Conservation (phyloP, 805 yeast species). For the Clavispora vitiphila region DNA sequence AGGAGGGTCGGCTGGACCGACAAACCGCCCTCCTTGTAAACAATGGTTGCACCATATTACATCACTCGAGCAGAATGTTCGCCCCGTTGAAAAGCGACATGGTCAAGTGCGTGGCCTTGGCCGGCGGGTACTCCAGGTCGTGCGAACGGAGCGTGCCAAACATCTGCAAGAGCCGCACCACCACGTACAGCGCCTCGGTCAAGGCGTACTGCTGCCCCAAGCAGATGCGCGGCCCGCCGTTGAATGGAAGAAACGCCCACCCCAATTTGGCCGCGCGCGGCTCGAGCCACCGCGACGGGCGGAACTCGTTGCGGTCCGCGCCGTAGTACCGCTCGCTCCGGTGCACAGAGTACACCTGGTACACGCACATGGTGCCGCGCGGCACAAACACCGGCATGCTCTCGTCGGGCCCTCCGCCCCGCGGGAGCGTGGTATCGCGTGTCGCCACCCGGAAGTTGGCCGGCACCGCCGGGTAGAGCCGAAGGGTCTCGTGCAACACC, state of each 20-base stretch:
- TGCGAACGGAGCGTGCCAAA: slow-evolving; percentile 7
- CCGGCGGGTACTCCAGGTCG: slow-evolving; percentile 13
- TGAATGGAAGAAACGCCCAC: slow-evolving; percentile 20
- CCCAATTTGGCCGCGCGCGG: slow-evolving; percentile 13
- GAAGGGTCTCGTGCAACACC: slow-evolving; percentile 44
- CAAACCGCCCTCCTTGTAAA: too few relatives aligned
- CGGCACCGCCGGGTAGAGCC: slow-evolving; percentile 51
- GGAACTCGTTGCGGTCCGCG: slow-evolving; percentile 37
- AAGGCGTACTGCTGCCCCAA: slow-evolving; percentile 23
- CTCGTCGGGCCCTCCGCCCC: slow-evolving; percentile 44
- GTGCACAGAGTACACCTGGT: slow-evolving; percentile 38
- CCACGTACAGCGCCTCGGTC: slow-evolving; percentile 18
- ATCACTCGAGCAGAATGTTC: slow-evolving; percentile 5
- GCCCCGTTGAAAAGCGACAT: slow-evolving; percentile 15
- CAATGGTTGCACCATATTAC: too few relatives aligned
- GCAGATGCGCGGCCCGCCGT: slow-evolving; percentile 22
- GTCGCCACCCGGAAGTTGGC: slow-evolving; percentile 42
- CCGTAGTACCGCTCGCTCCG: slow-evolving; percentile 36
- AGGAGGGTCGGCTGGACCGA: too few relatives aligned
- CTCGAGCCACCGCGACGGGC: slow-evolving; percentile 47
- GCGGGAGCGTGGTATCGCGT: slow-evolving; percentile 44
- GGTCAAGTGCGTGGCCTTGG: slow-evolving; percentile 11
- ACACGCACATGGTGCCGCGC: slow-evolving; percentile 40
- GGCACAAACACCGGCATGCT: slow-evolving; percentile 34
- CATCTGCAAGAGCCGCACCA: slow-evolving; percentile 16